Evolutionary conservation across 2,329 filamentous ascomycete genomes (phyloP), one percentile per base, ranked within the genome.

Genomic region (Penicillium sp.): DNA sequence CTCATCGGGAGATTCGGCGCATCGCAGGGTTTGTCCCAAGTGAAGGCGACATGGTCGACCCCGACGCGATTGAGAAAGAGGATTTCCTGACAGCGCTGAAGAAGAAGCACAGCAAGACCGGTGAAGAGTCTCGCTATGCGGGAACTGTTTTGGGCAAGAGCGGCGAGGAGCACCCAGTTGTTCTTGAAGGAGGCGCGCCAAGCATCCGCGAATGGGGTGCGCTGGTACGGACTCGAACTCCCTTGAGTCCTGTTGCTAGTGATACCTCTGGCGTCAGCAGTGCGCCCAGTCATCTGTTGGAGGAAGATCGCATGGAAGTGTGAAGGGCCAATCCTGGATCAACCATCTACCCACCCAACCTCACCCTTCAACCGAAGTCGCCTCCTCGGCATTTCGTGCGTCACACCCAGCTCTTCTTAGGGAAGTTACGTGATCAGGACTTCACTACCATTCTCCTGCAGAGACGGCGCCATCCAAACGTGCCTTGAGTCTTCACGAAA

Each of bases 91-190:
- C 84, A 57, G 89, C 87, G 4, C 79, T 98, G 43, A 97, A 96
- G 77, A 95, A 93, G 78, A 96, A 96, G 72, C 91, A 96, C 75
- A 92, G 89, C 78, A 96, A 95, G 68, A 90, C 89, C 0, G 91
- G 90, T 62, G 92, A 96, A 69, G 92, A 96, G 70, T 88, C 89
- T 10, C 89, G 94, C 69, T 96, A 92, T 74, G 86, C 89, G 66
- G 92, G 91, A 33, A 96, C 94, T 0, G 84, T 95, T 0, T 81
- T 98, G 11, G 94, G 94, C 4, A 88, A 88, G 64, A 81, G 83
- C 46, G 84, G 83, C 50, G 91, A 96, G 65, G 84, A 88, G 57
- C 86, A 86, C 69, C 85, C 89, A 7, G 79, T 96, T 31, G 81
- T 88, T 53, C 88, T 96, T 53, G 92, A 96, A 73, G 93, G 93